These are phyloP conservation scores for Xylaria sp. DNA, from an alignment of 2,329 filamentous ascomycete genomes.

Conservation along the genomic window DNA sequence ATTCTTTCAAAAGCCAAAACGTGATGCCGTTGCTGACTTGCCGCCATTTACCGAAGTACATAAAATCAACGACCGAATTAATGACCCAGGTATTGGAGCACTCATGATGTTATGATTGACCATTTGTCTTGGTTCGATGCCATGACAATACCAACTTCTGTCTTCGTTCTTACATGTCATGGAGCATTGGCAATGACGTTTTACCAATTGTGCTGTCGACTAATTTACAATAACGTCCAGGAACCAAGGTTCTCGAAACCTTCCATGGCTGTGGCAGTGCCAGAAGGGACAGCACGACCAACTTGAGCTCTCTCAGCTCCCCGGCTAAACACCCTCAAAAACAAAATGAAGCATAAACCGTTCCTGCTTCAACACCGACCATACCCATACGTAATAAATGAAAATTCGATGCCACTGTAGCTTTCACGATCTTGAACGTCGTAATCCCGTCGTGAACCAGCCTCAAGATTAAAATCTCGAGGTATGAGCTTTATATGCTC, in stretches of 20 bases:
- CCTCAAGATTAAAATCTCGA: conserved; percentile 28
- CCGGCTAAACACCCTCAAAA: conserved; percentile 34
- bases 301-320: conserved; percentile 25
- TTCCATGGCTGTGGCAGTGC: conserved; percentile 22
- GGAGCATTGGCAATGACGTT: conserved; percentile 5
- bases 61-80: no score
- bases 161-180: conserved; percentile 2
- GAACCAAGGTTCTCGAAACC: conserved; percentile 25
- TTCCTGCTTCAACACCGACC: conserved; percentile 44
- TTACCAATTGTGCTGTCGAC: conserved; percentile 25
- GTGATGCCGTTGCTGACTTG: no score
- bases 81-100: not conserved
- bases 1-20: no score
- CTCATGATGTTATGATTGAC: not conserved
- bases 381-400: conserved; percentile 42
- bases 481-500: conserved; percentile 5
- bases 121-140: no score
- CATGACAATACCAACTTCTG: no score
- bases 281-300: conserved; percentile 27
- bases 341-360: conserved; percentile 41
- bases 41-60: no score
- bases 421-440: conserved; percentile 29
- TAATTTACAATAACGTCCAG: conserved; percentile 39
- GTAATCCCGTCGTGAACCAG: conserved; percentile 40
- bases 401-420: conserved; percentile 36